Conservation (phyloP, 2,329 filamentous ascomycete genomes). For the Sporothrix brasiliensis region DNA sequence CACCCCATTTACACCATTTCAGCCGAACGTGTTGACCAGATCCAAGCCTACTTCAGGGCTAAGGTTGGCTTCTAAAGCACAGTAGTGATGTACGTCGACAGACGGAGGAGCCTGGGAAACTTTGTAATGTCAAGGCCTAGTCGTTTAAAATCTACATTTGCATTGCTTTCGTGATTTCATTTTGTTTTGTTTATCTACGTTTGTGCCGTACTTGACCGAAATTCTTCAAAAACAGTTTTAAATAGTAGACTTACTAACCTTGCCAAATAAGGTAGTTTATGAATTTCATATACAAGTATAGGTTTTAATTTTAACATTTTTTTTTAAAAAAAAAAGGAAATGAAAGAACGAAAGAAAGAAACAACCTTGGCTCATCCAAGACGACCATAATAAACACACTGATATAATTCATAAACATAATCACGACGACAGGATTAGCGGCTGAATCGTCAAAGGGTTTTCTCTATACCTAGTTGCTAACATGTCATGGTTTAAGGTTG, state of each 20-base stretch:
- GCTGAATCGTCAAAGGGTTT: no score
- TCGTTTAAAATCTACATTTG: neutral
- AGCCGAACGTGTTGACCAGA: conserved; percentile 65
- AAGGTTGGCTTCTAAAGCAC: conserved; percentile 56
- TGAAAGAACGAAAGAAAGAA: neutral
- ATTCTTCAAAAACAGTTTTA: no score
- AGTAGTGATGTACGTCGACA: neutral
- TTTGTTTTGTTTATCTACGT: no score
- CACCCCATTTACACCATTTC: conserved; percentile 89
- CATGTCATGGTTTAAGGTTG: neutral
- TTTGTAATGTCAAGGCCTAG: neutral
- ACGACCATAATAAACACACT: no score
- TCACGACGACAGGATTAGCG: neutral
- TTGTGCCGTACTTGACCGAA: neutral
- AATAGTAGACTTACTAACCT: no score
- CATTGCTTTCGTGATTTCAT: neutral
- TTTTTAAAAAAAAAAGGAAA: neutral
- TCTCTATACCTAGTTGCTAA: neutral
- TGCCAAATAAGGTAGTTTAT: no score
- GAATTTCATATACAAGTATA: no score
- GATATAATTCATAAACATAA: neutral
- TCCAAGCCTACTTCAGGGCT: conserved; percentile 65
- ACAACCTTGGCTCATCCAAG: neutral
- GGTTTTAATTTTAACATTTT: neutral
- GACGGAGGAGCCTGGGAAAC: neutral